A percentile compares a stretch with the other conserved stretches of the same genome.
phyloP scores from a whole-genome alignment of 176 grass and related monocot genomes.

The Musa beccarii region DNA sequence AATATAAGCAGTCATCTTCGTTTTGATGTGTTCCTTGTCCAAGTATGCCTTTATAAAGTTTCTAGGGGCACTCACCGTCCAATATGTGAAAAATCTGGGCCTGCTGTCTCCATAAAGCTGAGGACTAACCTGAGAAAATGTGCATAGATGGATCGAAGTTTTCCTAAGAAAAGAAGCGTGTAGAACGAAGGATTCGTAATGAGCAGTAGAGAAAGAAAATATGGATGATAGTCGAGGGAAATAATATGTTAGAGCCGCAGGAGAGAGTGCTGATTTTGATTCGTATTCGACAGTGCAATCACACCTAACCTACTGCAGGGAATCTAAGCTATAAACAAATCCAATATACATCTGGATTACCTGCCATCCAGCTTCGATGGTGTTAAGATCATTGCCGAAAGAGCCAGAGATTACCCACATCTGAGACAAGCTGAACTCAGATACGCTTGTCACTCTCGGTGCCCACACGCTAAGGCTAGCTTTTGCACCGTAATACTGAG shows the following conservation, averaged over 20 bases:
- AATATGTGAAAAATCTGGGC: slow-evolving; percentile 12
- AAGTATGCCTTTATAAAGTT: neutral
- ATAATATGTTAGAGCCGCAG: too few species aligned
- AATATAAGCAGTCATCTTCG: too few species aligned
- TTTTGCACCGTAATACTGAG: slow-evolving; percentile 20
- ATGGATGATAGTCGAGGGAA: too few species aligned
- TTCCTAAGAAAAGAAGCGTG: neutral
- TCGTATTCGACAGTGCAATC: neutral
- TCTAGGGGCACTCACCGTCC: neutral
- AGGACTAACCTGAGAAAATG: neutral
- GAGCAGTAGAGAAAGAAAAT: neutral
- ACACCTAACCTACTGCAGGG: neutral
- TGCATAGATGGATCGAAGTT: neutral
- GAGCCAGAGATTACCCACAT: slow-evolving; percentile 11
- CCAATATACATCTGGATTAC: neutral
- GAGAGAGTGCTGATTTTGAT: neutral
- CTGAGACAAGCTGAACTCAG: slow-evolving; percentile 11
- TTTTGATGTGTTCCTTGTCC: neutral
- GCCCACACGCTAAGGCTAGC: slow-evolving; percentile 13
- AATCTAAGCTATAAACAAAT: too few species aligned
- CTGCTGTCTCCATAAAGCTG: slow-evolving; percentile 8
- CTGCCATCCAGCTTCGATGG: slow-evolving; percentile 20
- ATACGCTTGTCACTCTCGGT: neutral
- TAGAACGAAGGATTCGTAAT: neutral
- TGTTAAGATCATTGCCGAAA: slow-evolving; percentile 18